A percentile compares a stretch with the other conserved stretches of the same genome.
These are phyloP conservation scores for Candida labiduridarum DNA, from an alignment of 1,139 yeast genomes.

Conservation along the genomic window DNA sequence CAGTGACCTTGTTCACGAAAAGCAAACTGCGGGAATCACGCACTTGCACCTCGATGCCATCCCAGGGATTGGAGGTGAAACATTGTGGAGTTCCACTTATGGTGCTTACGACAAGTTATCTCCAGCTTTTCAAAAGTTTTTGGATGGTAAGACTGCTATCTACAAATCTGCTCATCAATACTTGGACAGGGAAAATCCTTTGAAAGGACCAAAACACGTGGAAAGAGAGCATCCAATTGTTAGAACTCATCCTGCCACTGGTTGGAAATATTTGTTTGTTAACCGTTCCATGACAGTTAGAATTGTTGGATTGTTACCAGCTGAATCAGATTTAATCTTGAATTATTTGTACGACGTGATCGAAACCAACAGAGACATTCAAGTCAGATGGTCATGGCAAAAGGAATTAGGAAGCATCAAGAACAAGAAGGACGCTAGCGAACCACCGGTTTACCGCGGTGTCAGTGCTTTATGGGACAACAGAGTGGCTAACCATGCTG, in stretches of 20 bases:
- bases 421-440: conserved; percentile 19
- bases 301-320: conserved; percentile 37
- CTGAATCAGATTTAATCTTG: conserved; percentile 32
- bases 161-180: conserved; percentile 37
- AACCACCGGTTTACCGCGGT: conserved; percentile 49
- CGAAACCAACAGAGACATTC: conserved; percentile 42
- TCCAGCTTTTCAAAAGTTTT: conserved; percentile 35
- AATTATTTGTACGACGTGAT: conserved; percentile 33
- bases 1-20: conserved; percentile 31
- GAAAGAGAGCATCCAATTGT: conserved; percentile 42
- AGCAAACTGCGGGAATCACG: conserved; percentile 40
- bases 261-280: conserved; percentile 41
- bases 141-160: conserved; percentile 40
- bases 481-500: conserved; percentile 52
- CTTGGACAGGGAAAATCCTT: conserved; percentile 32
- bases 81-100: conserved; percentile 40
- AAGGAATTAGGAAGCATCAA: conserved; percentile 5
- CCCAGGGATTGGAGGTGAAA: conserved; percentile 39
- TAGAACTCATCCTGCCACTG: conserved; percentile 47
- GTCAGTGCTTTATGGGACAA: conserved; percentile 63
- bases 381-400: conserved; percentile 56
- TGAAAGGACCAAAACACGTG: conserved; percentile 32
- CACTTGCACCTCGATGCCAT: conserved; percentile 37
- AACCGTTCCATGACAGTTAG: conserved; percentile 37
- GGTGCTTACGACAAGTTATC: conserved; percentile 41